These are phyloP conservation scores for Arthrinium puccinioides DNA, from an alignment of 2,329 filamentous ascomycete species.

Conservation along the genomic window DNA sequence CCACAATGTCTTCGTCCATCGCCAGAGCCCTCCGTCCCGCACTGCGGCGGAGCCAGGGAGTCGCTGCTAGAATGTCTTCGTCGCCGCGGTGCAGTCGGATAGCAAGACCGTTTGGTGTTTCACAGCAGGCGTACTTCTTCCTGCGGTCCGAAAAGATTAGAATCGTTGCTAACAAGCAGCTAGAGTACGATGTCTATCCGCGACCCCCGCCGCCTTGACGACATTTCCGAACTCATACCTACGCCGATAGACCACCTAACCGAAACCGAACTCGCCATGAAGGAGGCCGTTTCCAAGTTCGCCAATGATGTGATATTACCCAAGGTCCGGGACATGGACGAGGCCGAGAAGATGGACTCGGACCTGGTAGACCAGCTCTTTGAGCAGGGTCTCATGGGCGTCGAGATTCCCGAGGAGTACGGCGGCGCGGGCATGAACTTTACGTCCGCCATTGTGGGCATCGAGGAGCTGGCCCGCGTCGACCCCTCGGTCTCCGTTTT, in stretches of 20 bases:
- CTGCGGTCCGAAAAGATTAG: neutral
- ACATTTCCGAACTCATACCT: slow-evolving; percentile 73
- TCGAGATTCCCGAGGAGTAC: slow-evolving; percentile 96
- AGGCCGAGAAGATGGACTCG: slow-evolving; percentile 90
- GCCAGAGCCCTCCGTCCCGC: slow-evolving; percentile 44
- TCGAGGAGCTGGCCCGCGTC: slow-evolving; percentile 90
- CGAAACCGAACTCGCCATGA: slow-evolving; percentile 84
- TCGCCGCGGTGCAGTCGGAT: slow-evolving; percentile 17
- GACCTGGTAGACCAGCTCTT: slow-evolving; percentile 85
- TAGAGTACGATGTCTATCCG: slow-evolving; percentile 49
- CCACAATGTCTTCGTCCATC: slow-evolving; percentile 40
- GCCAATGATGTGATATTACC: slow-evolving; percentile 83
- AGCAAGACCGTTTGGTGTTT: neutral
- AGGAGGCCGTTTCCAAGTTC: slow-evolving; percentile 84
- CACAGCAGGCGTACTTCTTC: neutral
- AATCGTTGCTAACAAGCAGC: slow-evolving; percentile 4
- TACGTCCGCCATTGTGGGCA: slow-evolving; percentile 89
- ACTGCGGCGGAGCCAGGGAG: slow-evolving; percentile 35
- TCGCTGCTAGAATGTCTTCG: slow-evolving; percentile 20
- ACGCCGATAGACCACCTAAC: slow-evolving; percentile 91
- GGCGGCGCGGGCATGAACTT: slow-evolving; percentile 99
- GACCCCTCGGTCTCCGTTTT: slow-evolving; percentile 93
- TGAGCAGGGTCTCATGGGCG: slow-evolving; percentile 93
- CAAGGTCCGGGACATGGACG: slow-evolving; percentile 94
- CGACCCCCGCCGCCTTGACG: slow-evolving; percentile 49